phyloP scores from a whole-genome alignment of 208 protist genomes.

The Crithidia sp. region DNA sequence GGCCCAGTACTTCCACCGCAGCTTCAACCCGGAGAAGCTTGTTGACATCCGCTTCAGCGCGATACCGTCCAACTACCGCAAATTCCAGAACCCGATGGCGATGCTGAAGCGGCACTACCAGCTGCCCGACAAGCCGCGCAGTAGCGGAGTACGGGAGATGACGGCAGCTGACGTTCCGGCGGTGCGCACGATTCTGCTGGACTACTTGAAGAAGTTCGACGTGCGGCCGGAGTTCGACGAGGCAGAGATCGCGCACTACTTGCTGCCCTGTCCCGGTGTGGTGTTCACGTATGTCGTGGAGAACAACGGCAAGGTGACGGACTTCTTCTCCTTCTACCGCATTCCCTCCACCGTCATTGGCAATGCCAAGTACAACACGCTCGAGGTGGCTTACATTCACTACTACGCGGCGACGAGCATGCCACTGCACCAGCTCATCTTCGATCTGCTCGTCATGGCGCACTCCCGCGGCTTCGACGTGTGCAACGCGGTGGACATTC shows the following conservation, averaged over 20 bases:
- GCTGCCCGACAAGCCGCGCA: slow-evolving; percentile 64
- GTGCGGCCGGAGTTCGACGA: slow-evolving; percentile 91
- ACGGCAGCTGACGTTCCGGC: slow-evolving; percentile 72
- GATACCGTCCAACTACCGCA: slow-evolving; percentile 60
- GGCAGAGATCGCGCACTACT: slow-evolving; percentile 96
- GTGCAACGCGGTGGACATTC: slow-evolving; percentile 98
- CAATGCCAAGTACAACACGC: slow-evolving; percentile 90
- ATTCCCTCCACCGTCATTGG: slow-evolving; percentile 97
- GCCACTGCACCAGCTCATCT: slow-evolving; percentile 87
- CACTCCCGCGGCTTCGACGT: slow-evolving; percentile 96
- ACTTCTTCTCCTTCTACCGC: slow-evolving; percentile 98
- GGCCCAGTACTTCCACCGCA: slow-evolving; percentile 97
- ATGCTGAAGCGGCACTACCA: slow-evolving; percentile 79
- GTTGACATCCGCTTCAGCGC: slow-evolving; percentile 85
- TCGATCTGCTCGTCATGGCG: slow-evolving; percentile 92
- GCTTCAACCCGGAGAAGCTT: slow-evolving; percentile 98
- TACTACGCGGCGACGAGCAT: slow-evolving; percentile 96
- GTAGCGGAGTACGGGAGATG: slow-evolving; percentile 79
- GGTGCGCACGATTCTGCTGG: slow-evolving; percentile 77
- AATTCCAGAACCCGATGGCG: slow-evolving; percentile 86
- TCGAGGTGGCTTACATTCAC: slow-evolving; percentile 97
- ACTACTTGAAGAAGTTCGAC: slow-evolving; percentile 80
- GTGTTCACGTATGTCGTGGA: slow-evolving; percentile 97
- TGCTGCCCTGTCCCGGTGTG: slow-evolving; percentile 94
- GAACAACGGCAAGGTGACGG: slow-evolving; percentile 85